phyloP scores from a whole-genome alignment of 805 yeast species.

The Lipomyces anomalus region DNA sequence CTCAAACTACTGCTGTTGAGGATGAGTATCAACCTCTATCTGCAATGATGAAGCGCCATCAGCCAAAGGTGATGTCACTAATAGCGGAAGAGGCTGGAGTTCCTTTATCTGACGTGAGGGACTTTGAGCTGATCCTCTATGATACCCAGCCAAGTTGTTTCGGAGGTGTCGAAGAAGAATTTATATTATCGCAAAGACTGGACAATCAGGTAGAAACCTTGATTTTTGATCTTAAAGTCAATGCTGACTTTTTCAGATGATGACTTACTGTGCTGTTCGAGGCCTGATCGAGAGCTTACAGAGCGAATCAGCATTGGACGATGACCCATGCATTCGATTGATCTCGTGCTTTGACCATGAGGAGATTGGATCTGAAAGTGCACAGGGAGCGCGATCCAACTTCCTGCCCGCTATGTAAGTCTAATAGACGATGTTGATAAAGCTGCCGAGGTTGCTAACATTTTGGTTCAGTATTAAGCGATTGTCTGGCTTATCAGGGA shows the following conservation, averaged over 20 bases:
- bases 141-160: constrained; percentile 78
- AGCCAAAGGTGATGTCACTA: constrained; percentile 58
- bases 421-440: not conserved
- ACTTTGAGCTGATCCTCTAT: constrained; percentile 78
- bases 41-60: constrained; percentile 67
- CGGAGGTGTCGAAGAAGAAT: constrained; percentile 89
- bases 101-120: constrained; percentile 55
- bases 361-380: constrained; percentile 88
- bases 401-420: constrained; percentile 64
- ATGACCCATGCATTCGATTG: constrained; percentile 58
- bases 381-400: constrained; percentile 95
- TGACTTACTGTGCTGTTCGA: constrained; percentile 67
- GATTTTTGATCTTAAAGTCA: not conserved
- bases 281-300: constrained; percentile 54
- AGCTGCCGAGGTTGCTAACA: not conserved
- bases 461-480: constrained; percentile 12
- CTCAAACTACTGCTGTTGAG: constrained; percentile 27
- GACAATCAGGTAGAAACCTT: constrained; percentile 71
- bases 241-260: constrained; percentile 8
- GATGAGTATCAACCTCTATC: constrained; percentile 62
- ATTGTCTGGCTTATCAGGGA: constrained; percentile 15
- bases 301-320: constrained; percentile 36
- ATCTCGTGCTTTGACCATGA: constrained; percentile 91
- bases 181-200: constrained; percentile 82
- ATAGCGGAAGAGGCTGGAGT: constrained; percentile 63